Evolutionary conservation across 306 rosid genomes (phyloP), one percentile per base, ranked within the genome.

Genomic region (Sphenostylis stenocarpa): DNA sequence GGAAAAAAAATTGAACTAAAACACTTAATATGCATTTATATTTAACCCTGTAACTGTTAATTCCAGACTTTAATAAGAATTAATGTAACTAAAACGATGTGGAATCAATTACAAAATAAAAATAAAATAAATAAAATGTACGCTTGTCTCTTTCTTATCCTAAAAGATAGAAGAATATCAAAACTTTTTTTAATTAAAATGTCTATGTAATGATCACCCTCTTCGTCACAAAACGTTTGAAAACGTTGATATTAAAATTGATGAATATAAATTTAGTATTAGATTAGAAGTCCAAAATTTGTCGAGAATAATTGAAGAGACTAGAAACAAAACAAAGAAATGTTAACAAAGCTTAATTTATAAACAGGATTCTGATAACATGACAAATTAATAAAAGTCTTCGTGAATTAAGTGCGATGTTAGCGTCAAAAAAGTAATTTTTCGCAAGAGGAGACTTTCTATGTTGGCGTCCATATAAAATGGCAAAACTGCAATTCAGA

Each of bases 381-480:
- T 29, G 60, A n/a, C 28, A 4, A 9, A n/a, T 33, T 44, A 3
- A 62, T 7, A 5, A 43, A 34, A 65, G 33, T 53, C 23, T 34
- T 16, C 13, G 73, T 69, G 68, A 81, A 47, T 70, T 1, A 23
- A 70, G 48, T 49, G 47, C 39, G 6, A 48, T 10, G 23, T 11
- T 5, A 49, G 80, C 38, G 86, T 76, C 80, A 41, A 47, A 56
- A 34, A 7, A 7, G 88, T 86, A 72, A 84, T 58, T 84, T n/a
- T 15, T 0, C n/a, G 3, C 0, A 61, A 65, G 2, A 2, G 29
- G n/a, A 56, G 88, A 83, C 56, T 73, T 84, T 77, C 80, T 0
- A 57, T 11, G 47, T 44, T 45, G 44, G 76, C 69, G 66, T 74
- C 84, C 78, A 16, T 47, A 79, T 80, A 63, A 80, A 80, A 69